A percentile compares a stretch with the other conserved stretches of the same genome.
Evolutionary conservation across 2,329 filamentous ascomycete genomes (phyloP).

Genomic region (Phaeoacremonium minimum): DNA sequence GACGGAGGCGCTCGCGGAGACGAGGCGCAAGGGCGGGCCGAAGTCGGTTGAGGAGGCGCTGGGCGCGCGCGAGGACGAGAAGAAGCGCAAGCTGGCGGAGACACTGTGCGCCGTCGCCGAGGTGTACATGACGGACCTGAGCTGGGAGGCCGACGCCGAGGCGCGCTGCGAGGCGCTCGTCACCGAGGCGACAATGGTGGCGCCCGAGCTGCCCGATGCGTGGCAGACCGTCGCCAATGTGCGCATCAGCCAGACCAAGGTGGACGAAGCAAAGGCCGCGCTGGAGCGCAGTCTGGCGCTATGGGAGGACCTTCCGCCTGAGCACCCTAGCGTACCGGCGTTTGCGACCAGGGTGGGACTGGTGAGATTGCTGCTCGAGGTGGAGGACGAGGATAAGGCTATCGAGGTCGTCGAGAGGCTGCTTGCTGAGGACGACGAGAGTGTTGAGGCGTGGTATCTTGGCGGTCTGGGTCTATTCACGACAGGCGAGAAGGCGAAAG

Average conservation of each 20-base stretch:
- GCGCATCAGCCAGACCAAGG: slow-evolving; percentile 78
- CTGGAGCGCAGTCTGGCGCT: slow-evolving; percentile 73
- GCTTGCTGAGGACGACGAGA: slow-evolving; percentile 84
- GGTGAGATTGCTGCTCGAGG: slow-evolving; percentile 82
- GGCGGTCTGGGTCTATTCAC: slow-evolving; percentile 91
- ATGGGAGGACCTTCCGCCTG: slow-evolving; percentile 76
- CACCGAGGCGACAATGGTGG: slow-evolving; percentile 83
- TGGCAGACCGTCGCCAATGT: slow-evolving; percentile 94
- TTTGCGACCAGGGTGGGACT: slow-evolving; percentile 84
- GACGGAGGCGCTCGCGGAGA: slow-evolving; percentile 31
- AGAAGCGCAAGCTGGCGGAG: slow-evolving; percentile 77
- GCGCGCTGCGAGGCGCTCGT: slow-evolving; percentile 80
- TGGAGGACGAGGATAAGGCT: slow-evolving; percentile 79
- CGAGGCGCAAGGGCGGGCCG: slow-evolving; percentile 28
- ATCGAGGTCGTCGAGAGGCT: slow-evolving; percentile 80
- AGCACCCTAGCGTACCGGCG: slow-evolving; percentile 71
- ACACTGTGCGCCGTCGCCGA: slow-evolving; percentile 93
- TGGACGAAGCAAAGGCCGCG: slow-evolving; percentile 76
- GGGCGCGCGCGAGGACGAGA: slow-evolving; percentile 68
- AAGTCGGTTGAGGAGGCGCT: slow-evolving; percentile 31
- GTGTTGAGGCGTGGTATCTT: slow-evolving; percentile 95
- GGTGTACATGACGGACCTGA: slow-evolving; percentile 98
- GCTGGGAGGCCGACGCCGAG: slow-evolving; percentile 89
- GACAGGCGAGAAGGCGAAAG: slow-evolving; percentile 64
- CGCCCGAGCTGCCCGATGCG: slow-evolving; percentile 78